Conservation (phyloP, 495 filamentous ascomycete genomes). For the Cudoniella acicularis region DNA sequence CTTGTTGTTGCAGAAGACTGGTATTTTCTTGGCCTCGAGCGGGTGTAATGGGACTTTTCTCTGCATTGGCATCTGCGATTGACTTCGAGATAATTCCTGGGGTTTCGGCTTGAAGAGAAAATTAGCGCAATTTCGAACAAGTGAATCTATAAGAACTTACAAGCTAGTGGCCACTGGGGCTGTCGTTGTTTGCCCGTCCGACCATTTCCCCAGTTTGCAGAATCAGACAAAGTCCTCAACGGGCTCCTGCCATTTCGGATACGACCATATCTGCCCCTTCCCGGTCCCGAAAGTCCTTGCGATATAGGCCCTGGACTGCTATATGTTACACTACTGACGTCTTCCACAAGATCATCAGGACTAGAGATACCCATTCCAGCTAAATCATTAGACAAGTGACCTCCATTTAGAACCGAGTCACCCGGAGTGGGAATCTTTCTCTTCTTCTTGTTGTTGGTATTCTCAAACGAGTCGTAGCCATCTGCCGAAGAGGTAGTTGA, state of each 20-base stretch:
- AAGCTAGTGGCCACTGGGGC: slow-evolving; percentile 34
- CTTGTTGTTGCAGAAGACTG: slow-evolving; percentile 70
- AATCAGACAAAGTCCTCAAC: slow-evolving; percentile 50
- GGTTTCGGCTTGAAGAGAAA: slow-evolving; percentile 36
- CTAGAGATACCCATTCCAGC: slow-evolving; percentile 58
- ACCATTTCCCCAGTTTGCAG: slow-evolving; percentile 48
- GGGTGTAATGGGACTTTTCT: slow-evolving; percentile 58
- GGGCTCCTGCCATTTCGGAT: slow-evolving; percentile 62
- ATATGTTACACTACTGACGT: slow-evolving; percentile 50
- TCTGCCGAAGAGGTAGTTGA: slow-evolving; percentile 62
- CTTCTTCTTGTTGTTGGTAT: slow-evolving; percentile 99
- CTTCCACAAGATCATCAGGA: slow-evolving; percentile 38
- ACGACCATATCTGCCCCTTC: slow-evolving; percentile 70
- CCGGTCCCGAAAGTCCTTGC: slow-evolving; percentile 27
- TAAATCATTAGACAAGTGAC: slow-evolving; percentile 51
- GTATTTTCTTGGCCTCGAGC: slow-evolving; percentile 64
- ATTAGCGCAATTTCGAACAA: not conserved
- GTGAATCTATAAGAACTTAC: slow-evolving; percentile 34
- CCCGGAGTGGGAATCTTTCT: slow-evolving; percentile 93
- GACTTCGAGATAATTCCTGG: slow-evolving; percentile 74
- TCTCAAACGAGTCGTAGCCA: slow-evolving; percentile 96
- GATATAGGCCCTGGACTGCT: slow-evolving; percentile 58
- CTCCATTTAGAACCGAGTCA: slow-evolving; percentile 48
- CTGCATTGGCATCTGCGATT: slow-evolving; percentile 83
- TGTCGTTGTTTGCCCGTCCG: slow-evolving; percentile 39